Base-by-base conservation (phyloP, 2,329 filamentous ascomycete genomes). In the Colletotrichum incanum region DNA sequence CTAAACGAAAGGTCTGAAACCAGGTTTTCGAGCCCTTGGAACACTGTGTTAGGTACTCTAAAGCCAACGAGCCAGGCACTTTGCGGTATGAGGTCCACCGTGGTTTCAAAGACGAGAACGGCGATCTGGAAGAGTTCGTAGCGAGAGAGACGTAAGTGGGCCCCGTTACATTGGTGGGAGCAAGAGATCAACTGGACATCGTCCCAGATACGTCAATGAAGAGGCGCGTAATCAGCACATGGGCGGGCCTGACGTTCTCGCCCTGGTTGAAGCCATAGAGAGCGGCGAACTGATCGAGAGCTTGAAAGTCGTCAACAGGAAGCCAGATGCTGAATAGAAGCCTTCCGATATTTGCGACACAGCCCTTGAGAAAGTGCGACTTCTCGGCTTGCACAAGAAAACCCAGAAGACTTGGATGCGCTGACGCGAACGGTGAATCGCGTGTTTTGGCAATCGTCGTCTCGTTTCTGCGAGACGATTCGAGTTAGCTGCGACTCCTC, bases 61-160 rank as follows among this genome's bases (percentile, higher is more conserved):
- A 75, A 54, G 71, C 71, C 34, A 74, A 77, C 50, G 76, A 79
- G 73, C 76, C 76, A 37, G 64, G 59, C 16, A 75, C 75, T 26
- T 74, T 79, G n/a, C 74, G 75, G 20, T 79, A 76, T 41, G 75
- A 78, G 69, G 41, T 78, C 59, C 79, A 78, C 56, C 68, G 74
- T 43, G 76, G 75, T 23, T 72, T 76, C 43, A 70, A 73, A 11
- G 75, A 77, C 61, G 67, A 75, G 37, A 77, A 76, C 34, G 63
- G 55, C 28, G 74, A 74, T 50, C 75, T 76, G 20, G 70, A 76
- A 41, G 75, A 78, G 61, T 76, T 78, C 62, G 69, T 79, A 39
- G 64, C 76, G 50, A 70, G 77, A 16, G 77, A 78, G 68, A 76
- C 75, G 78, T 78, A 73, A 71, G 65, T 74, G 52, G 31, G 31